Percentiles rank a stretch among this genome's conserved stretches.
Evolutionary conservation across 495 filamentous ascomycete genomes (phyloP).

Genomic region (Bryoglossum gracile): DNA sequence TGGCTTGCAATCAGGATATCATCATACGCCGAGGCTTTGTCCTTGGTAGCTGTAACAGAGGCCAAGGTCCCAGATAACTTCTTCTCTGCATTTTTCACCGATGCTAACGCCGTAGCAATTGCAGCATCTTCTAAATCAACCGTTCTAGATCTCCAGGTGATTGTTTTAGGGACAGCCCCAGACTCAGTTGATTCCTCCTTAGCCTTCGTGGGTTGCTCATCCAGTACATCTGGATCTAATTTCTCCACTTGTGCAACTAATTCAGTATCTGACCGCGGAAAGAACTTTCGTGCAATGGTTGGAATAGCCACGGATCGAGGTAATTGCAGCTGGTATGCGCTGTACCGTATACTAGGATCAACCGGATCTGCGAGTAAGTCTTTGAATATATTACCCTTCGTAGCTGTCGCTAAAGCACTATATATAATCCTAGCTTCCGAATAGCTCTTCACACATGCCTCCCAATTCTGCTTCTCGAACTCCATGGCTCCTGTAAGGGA

Average conservation of each 20-base stretch:
- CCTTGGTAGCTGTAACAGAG: conserved; percentile 47
- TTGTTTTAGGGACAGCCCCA: conserved; percentile 61
- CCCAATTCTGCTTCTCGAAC: conserved; percentile 86
- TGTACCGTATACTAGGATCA: conserved; percentile 90
- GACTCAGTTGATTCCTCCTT: conserved; percentile 44
- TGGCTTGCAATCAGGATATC: conserved; percentile 84
- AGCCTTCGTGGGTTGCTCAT: conserved; percentile 49
- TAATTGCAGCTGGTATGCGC: conserved; percentile 82
- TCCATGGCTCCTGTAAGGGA: conserved; percentile 64
- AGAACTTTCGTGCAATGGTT: conserved; percentile 66
- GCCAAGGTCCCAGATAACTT: conserved; percentile 54
- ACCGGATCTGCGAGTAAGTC: conserved; percentile 79
- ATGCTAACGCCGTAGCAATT: conserved; percentile 66
- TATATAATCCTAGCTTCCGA: conserved; percentile 79
- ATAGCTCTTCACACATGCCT: conserved; percentile 65
- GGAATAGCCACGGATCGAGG: conserved; percentile 75
- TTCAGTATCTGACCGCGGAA: conserved; percentile 54
- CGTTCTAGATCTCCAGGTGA: conserved; percentile 84
- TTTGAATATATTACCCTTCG: conserved; percentile 67
- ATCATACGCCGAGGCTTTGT: conserved; percentile 77
- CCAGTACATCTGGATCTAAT: conserved; percentile 63
- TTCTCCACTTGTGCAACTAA: conserved; percentile 61
- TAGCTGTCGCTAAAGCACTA: conserved; percentile 49
- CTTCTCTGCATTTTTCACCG: conserved; percentile 47
- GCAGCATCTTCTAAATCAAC: conserved; percentile 87